A percentile compares a stretch with the other conserved stretches of the same genome.
Conservation (phyloP, 768 basidiomycete genomes). For the Calocybe cyanea region DNA sequence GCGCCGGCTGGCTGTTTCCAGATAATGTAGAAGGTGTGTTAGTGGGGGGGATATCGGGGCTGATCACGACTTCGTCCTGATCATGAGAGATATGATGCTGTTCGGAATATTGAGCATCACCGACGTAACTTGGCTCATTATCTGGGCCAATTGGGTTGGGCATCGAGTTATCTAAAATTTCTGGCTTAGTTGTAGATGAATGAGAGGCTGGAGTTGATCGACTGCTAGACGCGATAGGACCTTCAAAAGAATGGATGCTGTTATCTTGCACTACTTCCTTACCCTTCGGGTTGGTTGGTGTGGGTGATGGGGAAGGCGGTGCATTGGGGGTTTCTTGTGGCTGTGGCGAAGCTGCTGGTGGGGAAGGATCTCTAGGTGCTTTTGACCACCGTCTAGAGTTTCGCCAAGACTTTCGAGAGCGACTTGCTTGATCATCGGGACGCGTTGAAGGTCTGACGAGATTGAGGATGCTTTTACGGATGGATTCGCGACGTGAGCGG, state of each 20-base stretch:
- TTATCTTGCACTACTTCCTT: too few relatives aligned
- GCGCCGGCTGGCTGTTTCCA: too few relatives aligned
- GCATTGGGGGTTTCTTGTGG: neutral
- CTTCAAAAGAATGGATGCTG: too few relatives aligned
- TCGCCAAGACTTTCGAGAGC: constrained; percentile 1
- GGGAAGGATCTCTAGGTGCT: neutral
- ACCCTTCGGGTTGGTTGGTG: neutral
- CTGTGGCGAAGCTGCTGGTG: neutral
- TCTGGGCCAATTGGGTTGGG: neutral
- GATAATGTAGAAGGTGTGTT: neutral
- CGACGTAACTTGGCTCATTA: neutral
- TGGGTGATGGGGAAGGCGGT: neutral
- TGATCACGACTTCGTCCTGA: constrained; percentile 5
- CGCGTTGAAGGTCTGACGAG: neutral
- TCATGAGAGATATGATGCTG: neutral
- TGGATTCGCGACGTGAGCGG: constrained; percentile 3
- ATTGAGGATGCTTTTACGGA: constrained; percentile 1
- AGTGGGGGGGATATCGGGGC: neutral
- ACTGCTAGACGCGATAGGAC: too few relatives aligned
- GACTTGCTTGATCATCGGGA: neutral
- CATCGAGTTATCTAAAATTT: neutral
- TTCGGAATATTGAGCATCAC: too few relatives aligned
- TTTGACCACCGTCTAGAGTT: constrained; percentile 2
- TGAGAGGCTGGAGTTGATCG: too few relatives aligned
- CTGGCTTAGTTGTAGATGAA: too few relatives aligned